A percentile compares a stretch with the other conserved stretches of the same genome.
phyloP scores from a whole-genome alignment of 2,329 filamentous ascomycete genomes.

The Blumeria hordei region DNA sequence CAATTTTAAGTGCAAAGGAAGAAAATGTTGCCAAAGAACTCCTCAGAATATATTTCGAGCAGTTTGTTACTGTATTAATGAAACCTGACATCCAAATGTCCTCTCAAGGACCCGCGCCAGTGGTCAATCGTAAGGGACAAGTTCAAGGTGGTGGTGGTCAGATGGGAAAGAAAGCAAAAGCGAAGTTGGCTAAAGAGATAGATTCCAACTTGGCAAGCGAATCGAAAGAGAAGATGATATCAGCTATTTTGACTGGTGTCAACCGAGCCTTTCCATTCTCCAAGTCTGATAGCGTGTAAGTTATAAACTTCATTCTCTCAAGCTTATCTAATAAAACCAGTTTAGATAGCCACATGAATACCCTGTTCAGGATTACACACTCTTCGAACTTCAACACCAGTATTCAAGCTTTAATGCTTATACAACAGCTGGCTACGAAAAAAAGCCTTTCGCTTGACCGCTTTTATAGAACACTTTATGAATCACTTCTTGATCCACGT shows the following conservation, averaged over 20 bases:
- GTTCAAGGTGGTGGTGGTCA: constrained; percentile 28
- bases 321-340: constrained; percentile 17
- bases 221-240: constrained; percentile 72
- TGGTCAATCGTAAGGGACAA: constrained; percentile 24
- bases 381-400: constrained; percentile 98
- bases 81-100: constrained; percentile 16
- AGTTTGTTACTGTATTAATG: constrained; percentile 69
- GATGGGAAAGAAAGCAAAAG: constrained; percentile 26
- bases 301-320: no score
- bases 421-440: constrained; percentile 68
- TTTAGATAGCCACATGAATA: constrained; percentile 74
- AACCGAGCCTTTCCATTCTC: constrained; percentile 92
- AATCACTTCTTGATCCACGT: constrained; percentile 77
- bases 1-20: constrained; percentile 68
- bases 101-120: constrained; percentile 14
- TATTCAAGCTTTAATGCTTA: constrained; percentile 81
- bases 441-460: constrained; percentile 68
- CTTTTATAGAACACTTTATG: constrained; percentile 88
- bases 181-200: constrained; percentile 16
- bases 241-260: constrained; percentile 75
- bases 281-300: constrained; percentile 51
- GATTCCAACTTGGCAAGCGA: constrained; percentile 17
- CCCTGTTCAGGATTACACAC: constrained; percentile 85
- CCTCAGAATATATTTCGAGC: constrained; percentile 72
- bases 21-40: constrained; percentile 57